Percentiles rank a stretch among this genome's conserved stretches.
These are phyloP conservation scores for Flaveria ramosissima DNA, from an alignment of 129 eudicot genomes.

Conservation along the genomic window DNA sequence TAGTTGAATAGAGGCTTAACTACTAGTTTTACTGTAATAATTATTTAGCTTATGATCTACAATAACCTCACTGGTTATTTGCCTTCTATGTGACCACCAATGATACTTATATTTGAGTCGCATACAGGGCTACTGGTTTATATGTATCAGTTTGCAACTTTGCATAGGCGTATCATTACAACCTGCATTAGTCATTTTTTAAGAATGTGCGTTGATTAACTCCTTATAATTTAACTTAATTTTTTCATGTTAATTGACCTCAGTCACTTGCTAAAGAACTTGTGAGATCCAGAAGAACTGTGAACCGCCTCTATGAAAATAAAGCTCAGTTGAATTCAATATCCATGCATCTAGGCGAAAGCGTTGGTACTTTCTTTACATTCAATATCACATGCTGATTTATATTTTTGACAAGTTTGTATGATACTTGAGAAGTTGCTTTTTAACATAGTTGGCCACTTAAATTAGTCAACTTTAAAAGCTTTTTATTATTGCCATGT, in stretches of 20 bases:
- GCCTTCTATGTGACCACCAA: too few relatives aligned
- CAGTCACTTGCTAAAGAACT: conserved; percentile 94
- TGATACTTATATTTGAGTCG: too few relatives aligned
- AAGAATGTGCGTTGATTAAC: not conserved
- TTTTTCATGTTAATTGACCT: conserved; percentile 29
- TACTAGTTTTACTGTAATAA: not conserved
- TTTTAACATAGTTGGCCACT: not conserved
- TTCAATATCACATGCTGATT: not conserved
- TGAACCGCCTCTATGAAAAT: conserved; percentile 94
- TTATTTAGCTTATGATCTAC: not conserved
- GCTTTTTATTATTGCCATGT: not conserved
- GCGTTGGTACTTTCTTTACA: conserved; percentile 66
- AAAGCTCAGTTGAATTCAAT: conserved; percentile 96
- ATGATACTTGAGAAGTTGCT: not conserved
- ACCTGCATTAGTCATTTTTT: too few relatives aligned
- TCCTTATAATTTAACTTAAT: conserved; percentile 4
- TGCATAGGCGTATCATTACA: too few relatives aligned
- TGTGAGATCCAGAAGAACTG: conserved; percentile 84
- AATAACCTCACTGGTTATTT: too few relatives aligned
- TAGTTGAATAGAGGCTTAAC: not conserved
- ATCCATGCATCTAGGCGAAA: conserved; percentile 99
- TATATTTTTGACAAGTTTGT: not conserved
- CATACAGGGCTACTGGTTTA: too few relatives aligned
- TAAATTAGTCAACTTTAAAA: conserved; percentile 4
- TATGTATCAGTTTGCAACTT: too few relatives aligned